phyloP scores from a whole-genome alignment of 2,329 filamentous ascomycete genomes.

The Curvularia sp. region DNA sequence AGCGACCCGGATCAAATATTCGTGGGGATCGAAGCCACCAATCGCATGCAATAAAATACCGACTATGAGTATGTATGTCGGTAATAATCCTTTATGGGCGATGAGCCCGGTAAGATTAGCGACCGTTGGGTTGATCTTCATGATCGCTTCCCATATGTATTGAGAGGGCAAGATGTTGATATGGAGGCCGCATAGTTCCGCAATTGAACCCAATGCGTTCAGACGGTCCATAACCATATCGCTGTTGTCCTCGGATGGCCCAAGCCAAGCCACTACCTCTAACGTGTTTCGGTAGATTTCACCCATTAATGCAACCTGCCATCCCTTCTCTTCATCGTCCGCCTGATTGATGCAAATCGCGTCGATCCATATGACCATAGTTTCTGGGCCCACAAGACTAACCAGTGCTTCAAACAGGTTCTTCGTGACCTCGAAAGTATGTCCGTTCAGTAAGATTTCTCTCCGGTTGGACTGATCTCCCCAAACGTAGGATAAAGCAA shows the following conservation, averaged over 20 bases:
- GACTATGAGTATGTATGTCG: neutral
- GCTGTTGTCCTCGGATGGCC: slow-evolving; percentile 6
- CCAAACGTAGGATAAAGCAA: slow-evolving; percentile 3
- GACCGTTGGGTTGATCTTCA: too few species aligned
- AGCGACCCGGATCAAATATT: neutral
- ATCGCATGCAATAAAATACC: neutral
- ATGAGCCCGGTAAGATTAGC: too few species aligned
- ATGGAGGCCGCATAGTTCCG: neutral
- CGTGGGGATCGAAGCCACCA: neutral
- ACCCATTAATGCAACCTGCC: slow-evolving; percentile 24
- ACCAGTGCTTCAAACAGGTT: neutral
- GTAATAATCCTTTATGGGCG: too few species aligned
- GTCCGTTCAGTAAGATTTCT: neutral
- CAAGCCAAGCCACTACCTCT: slow-evolving; percentile 21
- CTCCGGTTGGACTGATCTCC: neutral
- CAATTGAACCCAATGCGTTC: neutral
- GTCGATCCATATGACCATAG: slow-evolving; percentile 2
- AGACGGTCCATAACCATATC: neutral
- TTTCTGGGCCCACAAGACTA: neutral
- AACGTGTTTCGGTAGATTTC: slow-evolving; percentile 15
- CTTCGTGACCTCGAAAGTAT: neutral
- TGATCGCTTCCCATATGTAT: too few species aligned
- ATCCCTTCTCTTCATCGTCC: slow-evolving; percentile 15
- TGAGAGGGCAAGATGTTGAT: too few species aligned
- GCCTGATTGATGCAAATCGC: slow-evolving; percentile 7